Evolutionary conservation across 2,329 filamentous ascomycete genomes (phyloP).

Genomic region (Berkeleyomyces rouxiae): DNA sequence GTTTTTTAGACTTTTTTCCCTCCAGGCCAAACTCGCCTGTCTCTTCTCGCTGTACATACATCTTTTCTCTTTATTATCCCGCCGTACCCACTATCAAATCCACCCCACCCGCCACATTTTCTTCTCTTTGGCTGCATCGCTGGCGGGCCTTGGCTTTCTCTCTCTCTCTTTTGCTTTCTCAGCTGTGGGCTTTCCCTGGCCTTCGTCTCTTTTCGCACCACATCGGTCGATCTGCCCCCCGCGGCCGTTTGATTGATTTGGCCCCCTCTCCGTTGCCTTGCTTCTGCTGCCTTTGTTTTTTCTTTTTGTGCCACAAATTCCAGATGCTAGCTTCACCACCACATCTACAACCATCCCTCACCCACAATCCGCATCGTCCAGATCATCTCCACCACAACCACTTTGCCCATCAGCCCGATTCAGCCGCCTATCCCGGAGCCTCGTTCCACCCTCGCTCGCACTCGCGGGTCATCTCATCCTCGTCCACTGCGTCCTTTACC

Average conservation of each 20-base stretch:
- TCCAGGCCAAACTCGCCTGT: not conserved
- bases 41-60: not conserved
- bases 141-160: not conserved
- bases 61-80: not conserved
- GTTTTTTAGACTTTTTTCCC: not conserved
- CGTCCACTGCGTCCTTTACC: constrained; percentile 31
- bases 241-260: not conserved
- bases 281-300: not conserved
- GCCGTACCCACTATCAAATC: not conserved
- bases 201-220: constrained; percentile 4
- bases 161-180: not conserved
- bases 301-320: not conserved
- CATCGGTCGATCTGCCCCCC: not conserved
- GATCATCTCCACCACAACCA: constrained; percentile 3
- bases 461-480: constrained; percentile 37
- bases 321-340: constrained; percentile 12
- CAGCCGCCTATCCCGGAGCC: not conserved
- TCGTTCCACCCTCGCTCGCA: not conserved
- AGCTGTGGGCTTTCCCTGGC: not conserved
- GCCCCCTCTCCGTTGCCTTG: not conserved
- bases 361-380: not conserved
- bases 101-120: not conserved
- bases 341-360: constrained; percentile 6
- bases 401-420: not conserved
- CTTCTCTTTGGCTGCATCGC: not conserved